A percentile compares a stretch with the other conserved stretches of the same genome.
These are phyloP conservation scores for Cymbopogon flexuosus DNA, from an alignment of 202 grass and related monocot genomes.

Conservation along the genomic window DNA sequence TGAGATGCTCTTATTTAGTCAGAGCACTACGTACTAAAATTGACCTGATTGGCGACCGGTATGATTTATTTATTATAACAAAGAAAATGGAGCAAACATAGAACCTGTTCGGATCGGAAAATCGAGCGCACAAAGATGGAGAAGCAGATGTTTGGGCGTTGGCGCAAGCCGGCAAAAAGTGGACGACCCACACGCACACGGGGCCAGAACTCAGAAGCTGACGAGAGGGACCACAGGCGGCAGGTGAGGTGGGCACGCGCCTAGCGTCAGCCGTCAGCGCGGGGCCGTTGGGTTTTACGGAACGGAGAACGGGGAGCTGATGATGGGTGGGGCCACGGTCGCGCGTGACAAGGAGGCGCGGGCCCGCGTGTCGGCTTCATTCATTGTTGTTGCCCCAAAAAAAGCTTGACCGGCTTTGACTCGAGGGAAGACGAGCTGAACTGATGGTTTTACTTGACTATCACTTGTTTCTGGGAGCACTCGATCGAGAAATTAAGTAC, in stretches of 20 bases:
- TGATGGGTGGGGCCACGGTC: neutral
- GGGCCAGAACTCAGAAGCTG: neutral
- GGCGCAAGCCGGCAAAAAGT: too few species aligned
- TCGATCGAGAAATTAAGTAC: too few species aligned
- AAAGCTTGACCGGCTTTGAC: slow-evolving; percentile 5
- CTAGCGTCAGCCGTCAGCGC: neutral
- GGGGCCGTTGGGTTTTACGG: neutral
- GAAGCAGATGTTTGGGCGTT: too few species aligned
- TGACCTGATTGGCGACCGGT: too few species aligned
- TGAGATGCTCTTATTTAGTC: neutral
- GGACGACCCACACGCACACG: too few species aligned
- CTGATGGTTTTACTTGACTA: neutral
- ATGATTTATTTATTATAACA: too few species aligned
- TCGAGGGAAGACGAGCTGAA: neutral
- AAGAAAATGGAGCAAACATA: neutral
- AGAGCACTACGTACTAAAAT: too few species aligned
- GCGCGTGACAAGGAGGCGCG: neutral
- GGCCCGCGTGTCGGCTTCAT: slow-evolving; percentile 27
- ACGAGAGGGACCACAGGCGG: neutral
- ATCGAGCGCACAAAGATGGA: neutral
- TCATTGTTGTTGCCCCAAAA: neutral
- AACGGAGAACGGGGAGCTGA: neutral
- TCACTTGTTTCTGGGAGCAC: too few species aligned
- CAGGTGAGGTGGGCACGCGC: neutral
- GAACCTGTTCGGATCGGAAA: neutral